Conservation (phyloP, 2,329 filamentous ascomycete species). For the Aspergillus sp. region DNA sequence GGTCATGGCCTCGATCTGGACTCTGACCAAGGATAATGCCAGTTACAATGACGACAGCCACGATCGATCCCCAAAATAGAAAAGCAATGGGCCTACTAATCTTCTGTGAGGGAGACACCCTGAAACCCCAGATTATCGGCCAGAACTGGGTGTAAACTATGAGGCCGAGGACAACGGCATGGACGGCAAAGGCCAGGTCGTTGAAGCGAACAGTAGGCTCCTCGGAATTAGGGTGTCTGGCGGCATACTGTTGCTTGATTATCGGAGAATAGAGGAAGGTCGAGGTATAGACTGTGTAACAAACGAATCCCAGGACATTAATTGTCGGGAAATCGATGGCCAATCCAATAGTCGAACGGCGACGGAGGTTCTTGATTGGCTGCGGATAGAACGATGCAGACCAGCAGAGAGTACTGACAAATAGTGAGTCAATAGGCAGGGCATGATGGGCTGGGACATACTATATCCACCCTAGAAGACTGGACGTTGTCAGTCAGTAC, state of each 20-base stretch:
- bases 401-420: conserved; percentile 56
- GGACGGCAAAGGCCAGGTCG: conserved; percentile 77
- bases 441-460: too few species aligned
- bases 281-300: conserved; percentile 64
- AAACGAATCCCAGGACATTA: conserved; percentile 54
- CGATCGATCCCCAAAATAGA: conserved; percentile 59
- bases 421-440: conserved; percentile 2
- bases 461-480: conserved; percentile 66
- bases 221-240: conserved; percentile 61
- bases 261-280: conserved; percentile 69
- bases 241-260: conserved; percentile 74
- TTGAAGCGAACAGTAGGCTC: conserved; percentile 81
- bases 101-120: conserved; percentile 45
- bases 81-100: conserved; percentile 56
- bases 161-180: conserved; percentile 64
- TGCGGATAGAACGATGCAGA: conserved; percentile 90
- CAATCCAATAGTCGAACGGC: conserved; percentile 70
- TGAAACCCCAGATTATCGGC: conserved; percentile 65
- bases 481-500: conserved; percentile 31
- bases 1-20: conserved; percentile 36
- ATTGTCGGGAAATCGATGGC: conserved; percentile 78
- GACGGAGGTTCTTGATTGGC: conserved; percentile 65
- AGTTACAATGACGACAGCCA: conserved; percentile 29
- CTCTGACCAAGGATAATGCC: conserved; percentile 36
- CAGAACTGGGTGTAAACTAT: conserved; percentile 72